Evolutionary conservation across 148 eudicot species (phyloP), one percentile per base, ranked within the genome.

Genomic region (Nepenthes mirabilis): DNA sequence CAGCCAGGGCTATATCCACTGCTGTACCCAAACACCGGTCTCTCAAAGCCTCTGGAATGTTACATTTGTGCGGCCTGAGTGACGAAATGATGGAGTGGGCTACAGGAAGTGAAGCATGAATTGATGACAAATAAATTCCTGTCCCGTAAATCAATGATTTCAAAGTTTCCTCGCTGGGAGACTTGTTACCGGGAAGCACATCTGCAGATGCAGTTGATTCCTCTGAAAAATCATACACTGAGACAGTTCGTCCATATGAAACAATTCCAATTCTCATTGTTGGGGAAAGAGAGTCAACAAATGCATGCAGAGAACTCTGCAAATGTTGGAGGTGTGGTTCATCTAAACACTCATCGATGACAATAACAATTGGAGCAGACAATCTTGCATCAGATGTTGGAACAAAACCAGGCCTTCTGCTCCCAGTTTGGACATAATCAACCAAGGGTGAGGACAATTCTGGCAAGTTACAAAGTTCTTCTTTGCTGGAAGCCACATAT

Each of bases 1-100:
- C 83, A 34, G 94, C 85, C 58, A 88, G 52, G 56, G 98, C 96
- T 66, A 85, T 84, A 75, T 88, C 90, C 57, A 91, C 90, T 32
- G 98, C 98, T 2, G 96, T 72, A 63, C 96, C 88, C 58, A 93
- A 70, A 74, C 95, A 88, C 60, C 96, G 88, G 66, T 93, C 98
- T 81, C 98, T 83, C 12, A 87, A 81, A 64, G 77, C 72, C 76
- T 93, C 96, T 0, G 95, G 81, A 59, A 77, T 14, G 65, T 76
- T 76, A 58, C 68, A 66, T 73, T 74, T 86, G 70, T 72, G 83
- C 11, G 86, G 82, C 64, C 88, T 84, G 64, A 93, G 71, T 4
- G 98, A 88, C 37, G 96, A 93, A 70, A 88, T 72, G 36, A 93
- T 84, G 6, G 82, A 69, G 72, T 93, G 98, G 48, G 85, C 96